Percentiles rank a stretch among this genome's conserved stretches.
These are phyloP conservation scores for Wickerhamomyces kurtzmanii DNA, from an alignment of 805 yeast genomes.

Conservation along the genomic window DNA sequence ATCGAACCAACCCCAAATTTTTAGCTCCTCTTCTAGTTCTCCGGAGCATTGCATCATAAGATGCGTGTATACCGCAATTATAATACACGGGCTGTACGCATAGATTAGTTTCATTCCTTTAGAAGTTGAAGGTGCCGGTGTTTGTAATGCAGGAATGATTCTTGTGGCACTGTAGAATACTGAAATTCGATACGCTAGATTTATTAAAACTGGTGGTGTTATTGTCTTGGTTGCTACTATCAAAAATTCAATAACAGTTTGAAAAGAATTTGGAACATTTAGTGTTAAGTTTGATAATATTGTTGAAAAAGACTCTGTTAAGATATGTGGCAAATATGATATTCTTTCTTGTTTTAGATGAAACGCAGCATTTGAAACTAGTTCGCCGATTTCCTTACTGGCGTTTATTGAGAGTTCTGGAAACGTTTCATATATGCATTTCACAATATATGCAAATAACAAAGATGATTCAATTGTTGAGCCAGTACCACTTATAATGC, in stretches of 20 bases:
- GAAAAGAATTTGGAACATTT: constrained; percentile 17
- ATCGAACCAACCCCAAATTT: constrained; percentile 41
- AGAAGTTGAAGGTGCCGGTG: constrained; percentile 14
- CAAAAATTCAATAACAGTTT: constrained; percentile 28
- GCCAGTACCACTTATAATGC: constrained; percentile 75
- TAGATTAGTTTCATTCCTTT: constrained; percentile 48
- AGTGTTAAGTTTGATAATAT: constrained; percentile 10
- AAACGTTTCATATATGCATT: constrained; percentile 86
- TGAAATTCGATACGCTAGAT: constrained; percentile 74
- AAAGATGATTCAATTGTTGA: constrained; percentile 86
- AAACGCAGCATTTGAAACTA: constrained; percentile 23
- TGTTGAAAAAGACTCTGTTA: constrained; percentile 16
- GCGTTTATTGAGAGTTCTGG: constrained; percentile 69
- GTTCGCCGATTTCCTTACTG: constrained; percentile 28
- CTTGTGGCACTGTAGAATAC: constrained; percentile 91
- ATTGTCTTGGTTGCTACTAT: constrained; percentile 48
- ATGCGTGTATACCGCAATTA: constrained; percentile 93
- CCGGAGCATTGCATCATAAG: constrained; percentile 84
- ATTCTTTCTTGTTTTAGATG: constrained; percentile 23
- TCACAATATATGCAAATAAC: constrained; percentile 82
- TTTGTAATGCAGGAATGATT: constrained; percentile 72
- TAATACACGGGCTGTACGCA: constrained; percentile 87
- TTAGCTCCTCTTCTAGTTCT: constrained; percentile 53
- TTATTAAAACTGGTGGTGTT: constrained; percentile 73
- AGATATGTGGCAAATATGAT: constrained; percentile 17